Evolutionary conservation across 176 grass and related monocot species (phyloP).

Genomic region (Eremochloa ophiuroides): DNA sequence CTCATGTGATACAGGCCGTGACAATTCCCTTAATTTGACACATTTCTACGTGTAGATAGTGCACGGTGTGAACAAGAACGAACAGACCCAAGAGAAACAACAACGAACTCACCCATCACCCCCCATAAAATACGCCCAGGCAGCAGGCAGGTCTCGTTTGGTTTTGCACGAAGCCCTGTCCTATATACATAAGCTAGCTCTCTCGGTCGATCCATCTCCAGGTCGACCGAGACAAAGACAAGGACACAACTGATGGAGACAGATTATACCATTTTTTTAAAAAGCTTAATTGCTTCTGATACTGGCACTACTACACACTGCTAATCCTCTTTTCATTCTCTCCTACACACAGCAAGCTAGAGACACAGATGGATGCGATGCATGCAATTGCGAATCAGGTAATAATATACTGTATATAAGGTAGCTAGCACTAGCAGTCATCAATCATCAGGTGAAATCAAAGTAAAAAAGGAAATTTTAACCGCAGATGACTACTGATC

Average conservation of each 20-base stretch:
- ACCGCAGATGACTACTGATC: too few species aligned
- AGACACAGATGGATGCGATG: neutral
- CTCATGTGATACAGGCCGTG: too few species aligned
- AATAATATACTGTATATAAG: neutral
- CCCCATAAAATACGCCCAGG: conserved; percentile 43
- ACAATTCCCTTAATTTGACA: too few species aligned
- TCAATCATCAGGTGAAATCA: conserved; percentile 5
- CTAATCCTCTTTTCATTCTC: neutral
- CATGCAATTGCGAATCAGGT: neutral
- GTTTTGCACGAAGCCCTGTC: conserved; percentile 5
- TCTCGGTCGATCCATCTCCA: neutral
- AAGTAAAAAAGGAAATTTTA: conserved; percentile 15
- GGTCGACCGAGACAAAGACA: conserved; percentile 6
- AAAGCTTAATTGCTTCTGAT: conserved; percentile 6
- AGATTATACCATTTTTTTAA: neutral
- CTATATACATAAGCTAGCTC: neutral
- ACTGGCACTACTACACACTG: neutral
- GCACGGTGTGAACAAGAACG: neutral
- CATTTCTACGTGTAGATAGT: conserved; percentile 19
- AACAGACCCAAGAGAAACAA: conserved; percentile 36
- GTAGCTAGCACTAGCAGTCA: neutral
- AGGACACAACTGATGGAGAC: conserved; percentile 13
- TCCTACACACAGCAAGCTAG: neutral
- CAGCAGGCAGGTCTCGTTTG: neutral
- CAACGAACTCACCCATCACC: conserved; percentile 37